These are phyloP conservation scores for Artemisia annua DNA, from an alignment of 129 eudicot genomes.

Conservation along the genomic window DNA sequence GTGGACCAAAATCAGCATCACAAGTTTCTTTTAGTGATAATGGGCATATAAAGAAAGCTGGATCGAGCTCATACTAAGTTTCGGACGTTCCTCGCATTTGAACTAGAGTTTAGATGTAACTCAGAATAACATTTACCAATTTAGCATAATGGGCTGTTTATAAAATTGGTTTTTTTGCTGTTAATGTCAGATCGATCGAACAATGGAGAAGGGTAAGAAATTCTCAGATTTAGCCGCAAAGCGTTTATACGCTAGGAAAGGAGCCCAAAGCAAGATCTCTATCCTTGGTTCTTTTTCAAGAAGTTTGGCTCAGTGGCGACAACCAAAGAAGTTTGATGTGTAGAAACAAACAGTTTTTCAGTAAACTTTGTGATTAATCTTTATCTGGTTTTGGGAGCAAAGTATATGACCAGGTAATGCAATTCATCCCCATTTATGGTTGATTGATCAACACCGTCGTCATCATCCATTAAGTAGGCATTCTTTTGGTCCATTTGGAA, in stretches of 20 bases:
- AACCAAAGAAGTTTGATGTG: constrained; percentile 72
- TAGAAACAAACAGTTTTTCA: constrained; percentile 22
- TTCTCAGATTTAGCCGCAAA: constrained; percentile 92
- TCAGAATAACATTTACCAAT: too few species aligned
- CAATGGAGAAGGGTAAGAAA: constrained; percentile 75
- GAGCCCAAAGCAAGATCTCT: constrained; percentile 53
- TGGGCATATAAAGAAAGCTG: too few species aligned
- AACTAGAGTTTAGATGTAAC: too few species aligned
- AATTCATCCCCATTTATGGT: constrained; percentile 22
- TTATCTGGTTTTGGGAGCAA: constrained; percentile 29
- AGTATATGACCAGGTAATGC: too few species aligned
- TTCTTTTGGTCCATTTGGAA: constrained; percentile 30
- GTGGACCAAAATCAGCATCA: too few species aligned
- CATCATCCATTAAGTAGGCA: constrained; percentile 31
- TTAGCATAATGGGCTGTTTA: too few species aligned
- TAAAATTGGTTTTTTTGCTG: too few species aligned
- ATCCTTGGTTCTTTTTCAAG: constrained; percentile 60
- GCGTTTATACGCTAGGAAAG: constrained; percentile 62
- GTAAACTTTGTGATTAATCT: constrained; percentile 26
- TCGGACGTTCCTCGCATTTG: too few species aligned
- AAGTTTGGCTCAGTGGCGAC: constrained; percentile 69
- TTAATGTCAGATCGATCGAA: constrained; percentile 70
- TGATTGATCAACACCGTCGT: constrained; percentile 26
- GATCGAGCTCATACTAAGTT: too few species aligned
- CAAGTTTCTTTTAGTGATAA: too few species aligned